Conservation (phyloP, 2,329 filamentous ascomycete species). For the Alternaria sp. region DNA sequence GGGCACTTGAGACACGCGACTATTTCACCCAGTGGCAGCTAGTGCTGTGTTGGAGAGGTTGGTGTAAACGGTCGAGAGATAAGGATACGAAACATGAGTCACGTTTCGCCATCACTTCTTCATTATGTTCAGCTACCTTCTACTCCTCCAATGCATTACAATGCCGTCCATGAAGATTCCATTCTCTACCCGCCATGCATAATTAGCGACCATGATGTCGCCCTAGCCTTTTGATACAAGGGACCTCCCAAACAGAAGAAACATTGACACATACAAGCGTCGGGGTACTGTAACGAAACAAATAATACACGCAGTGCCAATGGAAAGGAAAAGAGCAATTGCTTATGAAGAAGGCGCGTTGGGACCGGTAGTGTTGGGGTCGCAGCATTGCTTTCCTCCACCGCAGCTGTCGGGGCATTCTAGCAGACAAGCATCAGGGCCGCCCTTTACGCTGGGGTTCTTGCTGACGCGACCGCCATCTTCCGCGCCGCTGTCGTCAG, state of each 20-base stretch:
- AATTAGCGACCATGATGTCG: background rate
- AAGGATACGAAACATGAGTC: background rate
- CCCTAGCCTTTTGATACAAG: background rate
- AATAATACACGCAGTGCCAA: conserved; percentile 4
- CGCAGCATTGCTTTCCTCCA: conserved; percentile 54
- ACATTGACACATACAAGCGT: conserved; percentile 1
- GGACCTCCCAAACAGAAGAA: background rate
- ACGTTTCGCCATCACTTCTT: background rate
- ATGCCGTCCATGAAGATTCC: background rate
- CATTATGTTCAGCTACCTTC: background rate
- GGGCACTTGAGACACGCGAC: background rate
- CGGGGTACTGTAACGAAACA: background rate
- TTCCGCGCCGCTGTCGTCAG: conserved; percentile 42
- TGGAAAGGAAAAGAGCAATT: background rate
- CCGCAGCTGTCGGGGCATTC: conserved; percentile 56
- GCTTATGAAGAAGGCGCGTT: conserved; percentile 25
- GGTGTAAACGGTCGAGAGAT: conserved; percentile 1
- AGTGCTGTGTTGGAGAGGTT: background rate
- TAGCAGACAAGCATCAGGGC: conserved; percentile 51
- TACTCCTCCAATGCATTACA: background rate
- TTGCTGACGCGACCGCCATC: conserved; percentile 42
- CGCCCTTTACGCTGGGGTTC: conserved; percentile 48
- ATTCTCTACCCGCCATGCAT: background rate
- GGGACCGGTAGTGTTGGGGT: conserved; percentile 42
- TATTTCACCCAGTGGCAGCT: background rate